A percentile compares a stretch with the other conserved stretches of the same genome.
Evolutionary conservation across 1,284 basidiomycete species (phyloP).

Genomic region (Austroboletus olivaceoglutinosus): DNA sequence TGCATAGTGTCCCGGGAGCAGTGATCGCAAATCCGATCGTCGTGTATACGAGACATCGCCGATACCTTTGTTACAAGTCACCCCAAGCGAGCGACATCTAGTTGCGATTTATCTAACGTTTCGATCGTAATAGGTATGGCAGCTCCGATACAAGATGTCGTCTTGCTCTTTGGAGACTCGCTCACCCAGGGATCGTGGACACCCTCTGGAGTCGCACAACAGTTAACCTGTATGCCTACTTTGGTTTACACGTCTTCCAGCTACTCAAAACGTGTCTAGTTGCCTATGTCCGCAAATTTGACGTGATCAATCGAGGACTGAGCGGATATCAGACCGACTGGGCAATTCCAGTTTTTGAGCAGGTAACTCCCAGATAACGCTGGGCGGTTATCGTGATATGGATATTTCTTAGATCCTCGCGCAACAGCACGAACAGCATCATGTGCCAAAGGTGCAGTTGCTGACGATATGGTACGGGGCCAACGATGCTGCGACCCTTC

Average conservation of each 20-base stretch:
- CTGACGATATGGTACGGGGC: conserved; percentile 89
- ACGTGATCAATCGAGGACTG: conserved; percentile 80
- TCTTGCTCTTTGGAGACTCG: conserved; percentile 77
- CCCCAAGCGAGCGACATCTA: too few species aligned
- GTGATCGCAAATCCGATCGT: too few species aligned
- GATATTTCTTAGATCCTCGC: conserved; percentile 48
- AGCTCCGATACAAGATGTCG: conserved; percentile 35
- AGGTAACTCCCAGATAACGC: conserved; percentile 43
- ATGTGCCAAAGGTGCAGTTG: conserved; percentile 63
- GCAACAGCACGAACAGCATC: conserved; percentile 46
- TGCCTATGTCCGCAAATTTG: conserved; percentile 73
- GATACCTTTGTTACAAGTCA: too few species aligned
- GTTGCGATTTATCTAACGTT: background rate
- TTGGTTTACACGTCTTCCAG: background rate
- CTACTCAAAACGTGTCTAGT: conserved; percentile 41
- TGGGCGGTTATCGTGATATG: background rate
- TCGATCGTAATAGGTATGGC: background rate
- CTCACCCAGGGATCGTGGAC: conserved; percentile 67
- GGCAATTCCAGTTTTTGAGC: conserved; percentile 75
- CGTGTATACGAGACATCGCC: too few species aligned
- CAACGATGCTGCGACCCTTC: conserved; percentile 71
- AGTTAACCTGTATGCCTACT: conserved; percentile 55
- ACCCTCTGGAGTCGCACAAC: conserved; percentile 57
- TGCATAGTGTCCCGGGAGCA: too few species aligned
- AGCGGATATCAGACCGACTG: conserved; percentile 84